Base-by-base conservation (phyloP, 2,329 filamentous ascomycete genomes). In the Cladorrhinum sp. region DNA sequence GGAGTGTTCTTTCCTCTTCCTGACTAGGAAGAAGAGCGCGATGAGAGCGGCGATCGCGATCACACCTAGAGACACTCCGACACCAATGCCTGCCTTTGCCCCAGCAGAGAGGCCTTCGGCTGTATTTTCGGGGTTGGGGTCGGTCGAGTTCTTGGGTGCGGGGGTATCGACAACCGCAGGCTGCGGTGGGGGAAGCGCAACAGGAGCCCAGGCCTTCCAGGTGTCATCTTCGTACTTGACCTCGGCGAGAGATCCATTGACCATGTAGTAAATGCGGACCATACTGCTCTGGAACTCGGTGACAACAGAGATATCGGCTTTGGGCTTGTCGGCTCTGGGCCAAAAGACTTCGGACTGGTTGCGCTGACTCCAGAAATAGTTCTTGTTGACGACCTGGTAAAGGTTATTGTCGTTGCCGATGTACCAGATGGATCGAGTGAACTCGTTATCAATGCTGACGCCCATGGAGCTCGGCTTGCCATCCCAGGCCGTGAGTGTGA, bases 331-430 rank as follows among this genome's bases (percentile, higher is more conserved):
- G n/a, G 74, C 72, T 12, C 55, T 41, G 1, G 74, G 74, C 66
- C 72, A 73, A 53, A 70, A 61, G 20, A 52, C 54, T 32, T 61
- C 61, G 41, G 69, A 65, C 8, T 66, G 63, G 59, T 65, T 69
- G 20, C 63, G 59, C 36, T 65, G n/a, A 29, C 57, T 55, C 75
- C 75, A 77, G 13, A 59, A 58, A 32, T 49, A 65, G 63, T 72
- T 70, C 57, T 67, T 62, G 62, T 69, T 69, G 49, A 60, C 62
- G 2, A 71, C 50, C 24, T 69, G 68, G 65, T 76, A 67, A n/a
- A 77, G 66, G 51, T 64, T 65, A 24, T 61, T 62, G 67, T 77
- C 75, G 23, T 69, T 71, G 59, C 74, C 75, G 51, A 76, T 68
- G 63, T 76, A 77, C 68, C 72, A 76, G 48, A 76, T 50, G 59